Evolutionary conservation across 176 grass and related monocot genomes (phyloP), one percentile per base, ranked within the genome.

Genomic region (Eremochloa ophiuroides): DNA sequence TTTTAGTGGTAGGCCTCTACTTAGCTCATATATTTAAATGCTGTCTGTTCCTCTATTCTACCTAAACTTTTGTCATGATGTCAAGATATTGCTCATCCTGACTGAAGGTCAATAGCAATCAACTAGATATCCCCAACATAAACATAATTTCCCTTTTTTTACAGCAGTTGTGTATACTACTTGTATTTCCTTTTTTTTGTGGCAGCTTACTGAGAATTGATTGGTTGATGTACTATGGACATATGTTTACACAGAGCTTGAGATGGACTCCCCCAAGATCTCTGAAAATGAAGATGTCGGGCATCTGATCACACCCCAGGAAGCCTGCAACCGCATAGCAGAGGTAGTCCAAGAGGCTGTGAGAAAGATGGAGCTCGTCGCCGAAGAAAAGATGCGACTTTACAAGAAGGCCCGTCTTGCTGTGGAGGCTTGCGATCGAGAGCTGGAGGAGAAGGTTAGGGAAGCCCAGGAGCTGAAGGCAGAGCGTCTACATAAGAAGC

Each of bases 321-420:
- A 99, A 34, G 97, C 97, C 12, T 99, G 97, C 62, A 89, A 93
- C 53, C 86, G 87, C 13, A 99, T 99, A 28, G 97, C 97, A 13
- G 93, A 99, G 85, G 93, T 99, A 35, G 97, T 99, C 65, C 97
- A 99, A 64, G 97, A 96, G 81, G 97, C 97, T 33, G 89, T 99
- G 2, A 87, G 80, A 77, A 96, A 99, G 85, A 99, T 99, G 97
- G 97, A 99, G 77, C 80, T 91, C 39, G 97, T 99, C 5, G 97
- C 93, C 7, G 89, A 99, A 86, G 97, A 99, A 77, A 99, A 96
- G 38, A 84, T 99, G 91, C 71, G 87, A 6, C 78, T 93, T 6
- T 91, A 91, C 89, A 93, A 90, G 80, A 88, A 92, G 25, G 97
- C 85, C 33, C 91, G 83, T 10, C 81, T 83, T 5, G 91, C 89